phyloP scores from a whole-genome alignment of 108 stramenopile genomes.

The Fistulifera pelliculosa region DNA sequence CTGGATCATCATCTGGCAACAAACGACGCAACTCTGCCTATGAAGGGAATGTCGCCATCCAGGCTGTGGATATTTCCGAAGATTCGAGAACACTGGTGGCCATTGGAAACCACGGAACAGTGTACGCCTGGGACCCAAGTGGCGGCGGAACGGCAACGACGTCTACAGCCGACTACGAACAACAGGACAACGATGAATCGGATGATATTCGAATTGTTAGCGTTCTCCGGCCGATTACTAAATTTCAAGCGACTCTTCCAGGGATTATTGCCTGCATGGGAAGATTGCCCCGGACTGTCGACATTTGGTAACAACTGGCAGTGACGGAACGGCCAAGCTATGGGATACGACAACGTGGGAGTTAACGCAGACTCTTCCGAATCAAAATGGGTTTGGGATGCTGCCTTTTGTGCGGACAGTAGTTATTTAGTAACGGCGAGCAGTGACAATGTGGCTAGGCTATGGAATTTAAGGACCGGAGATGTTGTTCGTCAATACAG shows the following conservation, averaged over 20 bases:
- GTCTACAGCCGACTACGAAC: background rate
- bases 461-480: slow-evolving; percentile 93
- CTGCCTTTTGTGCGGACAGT: slow-evolving; percentile 94
- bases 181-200: background rate
- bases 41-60: slow-evolving; percentile 58
- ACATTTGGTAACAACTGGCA: slow-evolving; percentile 86
- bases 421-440: slow-evolving; percentile 92
- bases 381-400: slow-evolving; percentile 50
- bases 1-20: slow-evolving; percentile 7
- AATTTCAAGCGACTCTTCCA: slow-evolving; percentile 71
- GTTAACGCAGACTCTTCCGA: slow-evolving; percentile 54
- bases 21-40: background rate
- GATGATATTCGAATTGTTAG: background rate
- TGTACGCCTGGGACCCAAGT: slow-evolving; percentile 80
- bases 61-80: slow-evolving; percentile 78
- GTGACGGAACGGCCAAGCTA: slow-evolving; percentile 85
- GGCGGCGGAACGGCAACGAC: slow-evolving; percentile 12
- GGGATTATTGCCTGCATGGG: slow-evolving; percentile 74
- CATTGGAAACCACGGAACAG: slow-evolving; percentile 77
- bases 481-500: slow-evolving; percentile 87
- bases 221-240: slow-evolving; percentile 27
- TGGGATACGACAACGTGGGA: slow-evolving; percentile 83
- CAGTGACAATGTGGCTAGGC: slow-evolving; percentile 81
- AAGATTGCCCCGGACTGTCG: slow-evolving; percentile 77
- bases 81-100: slow-evolving; percentile 71